phyloP scores from a whole-genome alignment of 108 stramenopile genomes.

The Fragilaria crotonensis region DNA sequence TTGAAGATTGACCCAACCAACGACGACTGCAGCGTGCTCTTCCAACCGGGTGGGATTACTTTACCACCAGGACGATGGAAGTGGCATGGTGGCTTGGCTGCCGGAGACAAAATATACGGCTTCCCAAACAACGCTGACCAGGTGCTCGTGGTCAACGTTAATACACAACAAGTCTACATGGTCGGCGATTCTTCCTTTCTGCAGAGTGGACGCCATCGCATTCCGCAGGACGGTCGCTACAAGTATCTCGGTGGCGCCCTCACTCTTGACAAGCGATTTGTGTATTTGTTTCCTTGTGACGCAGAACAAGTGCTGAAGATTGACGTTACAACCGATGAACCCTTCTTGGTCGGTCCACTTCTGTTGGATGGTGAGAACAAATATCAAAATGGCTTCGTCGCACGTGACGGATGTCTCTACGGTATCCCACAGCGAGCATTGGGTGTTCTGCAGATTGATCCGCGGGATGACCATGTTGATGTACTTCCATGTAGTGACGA shows the following conservation, averaged over 20 bases:
- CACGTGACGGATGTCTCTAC: conserved; percentile 52
- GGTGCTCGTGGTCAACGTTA: conserved; percentile 45
- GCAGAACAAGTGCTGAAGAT: conserved; percentile 43
- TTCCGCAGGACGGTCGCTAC: conserved; percentile 55
- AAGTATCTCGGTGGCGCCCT: conserved; percentile 64
- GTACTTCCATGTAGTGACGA: conserved; percentile 51
- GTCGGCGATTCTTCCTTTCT: conserved; percentile 35
- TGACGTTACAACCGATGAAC: conserved; percentile 42
- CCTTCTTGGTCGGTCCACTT: conserved; percentile 36
- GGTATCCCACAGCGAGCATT: conserved; percentile 56
- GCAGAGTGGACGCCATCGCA: conserved; percentile 51
- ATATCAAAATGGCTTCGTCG: conserved; percentile 62
- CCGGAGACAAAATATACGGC: conserved; percentile 53
- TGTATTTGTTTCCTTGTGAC: conserved; percentile 60
- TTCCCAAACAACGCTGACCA: conserved; percentile 61
- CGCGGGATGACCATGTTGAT: conserved; percentile 47
- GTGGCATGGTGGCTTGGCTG: conserved; percentile 67
- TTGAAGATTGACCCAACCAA: conserved; percentile 52
- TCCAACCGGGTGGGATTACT: conserved; percentile 16
- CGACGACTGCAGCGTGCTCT: conserved; percentile 34
- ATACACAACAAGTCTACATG: conserved; percentile 28
- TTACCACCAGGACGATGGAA: conserved; percentile 53
- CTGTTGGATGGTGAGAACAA: conserved; percentile 64
- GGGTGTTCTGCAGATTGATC: conserved; percentile 47
- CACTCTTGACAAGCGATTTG: conserved; percentile 34